Base-by-base conservation (phyloP, 2,329 filamentous ascomycete species). In the Colletotrichum gigasporum region DNA sequence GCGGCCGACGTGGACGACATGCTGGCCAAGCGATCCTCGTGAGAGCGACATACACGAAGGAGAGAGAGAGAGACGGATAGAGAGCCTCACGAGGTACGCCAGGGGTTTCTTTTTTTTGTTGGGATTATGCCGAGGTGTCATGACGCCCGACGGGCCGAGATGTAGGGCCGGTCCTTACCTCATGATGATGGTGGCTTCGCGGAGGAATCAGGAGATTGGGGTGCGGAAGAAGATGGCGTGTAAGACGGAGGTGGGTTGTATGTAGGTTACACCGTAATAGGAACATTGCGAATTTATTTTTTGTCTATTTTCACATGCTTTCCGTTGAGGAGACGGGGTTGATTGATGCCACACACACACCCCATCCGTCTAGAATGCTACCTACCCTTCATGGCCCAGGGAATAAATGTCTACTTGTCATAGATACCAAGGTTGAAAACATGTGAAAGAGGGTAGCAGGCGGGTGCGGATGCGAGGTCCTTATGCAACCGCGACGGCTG, bases 401-500 rank as follows among this genome's bases (percentile, higher is more conserved):
- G n/a, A n/a, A n/a, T n/a, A n/a, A n/a, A n/a, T 39, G 20, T 42
- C 35, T 44, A 32, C 37, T 26, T 18, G 44, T 54, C 18, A 42
- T 44, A n/a, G n/a, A n/a, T n/a, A n/a, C n/a, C n/a, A n/a, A n/a
- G n/a, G n/a, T n/a, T 37, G 51, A 22, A 20, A 44, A 44, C 39
- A 44, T 44, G 39, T 44, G 39, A 44, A 20, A 26, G 18, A 44
- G 9, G 24, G n/a, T n/a, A n/a, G n/a, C n/a, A n/a, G n/a, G n/a
- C n/a, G n/a, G n/a, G n/a, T n/a, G n/a, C n/a, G n/a, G n/a, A n/a
- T n/a, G n/a, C n/a, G 9, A n/a, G 1, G 11, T 16, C 16, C 34
- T 7, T 20, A 45, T n/a, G 55, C 53, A 20, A 62, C 53, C 6
- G 64, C 61, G 8, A 59, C 35, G n/a, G 28, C 11, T n/a, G n/a